Base-by-base conservation (phyloP, 2,329 filamentous ascomycete species). In the Tolypocladium tropicale region DNA sequence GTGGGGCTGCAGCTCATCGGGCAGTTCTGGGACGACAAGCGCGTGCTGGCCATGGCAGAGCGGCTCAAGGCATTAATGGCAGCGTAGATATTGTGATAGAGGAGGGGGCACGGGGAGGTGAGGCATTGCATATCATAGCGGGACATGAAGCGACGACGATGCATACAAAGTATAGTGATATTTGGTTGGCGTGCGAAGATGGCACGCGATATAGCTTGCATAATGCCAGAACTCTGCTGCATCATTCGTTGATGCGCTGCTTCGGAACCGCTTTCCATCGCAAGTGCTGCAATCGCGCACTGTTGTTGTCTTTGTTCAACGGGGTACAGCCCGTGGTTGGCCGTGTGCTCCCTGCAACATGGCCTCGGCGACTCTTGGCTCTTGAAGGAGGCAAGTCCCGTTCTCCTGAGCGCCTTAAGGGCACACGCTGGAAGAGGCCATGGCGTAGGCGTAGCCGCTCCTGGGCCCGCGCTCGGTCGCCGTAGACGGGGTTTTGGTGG, bases 21-120 rank as follows among this genome's bases (percentile, higher is more conserved):
- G n/a, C 89, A 94, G 68, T 92, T 85, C 67, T 90, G 88, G 70
- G 84, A 90, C 64, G 89, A 94, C 67, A 74, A 77, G 23, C 71
- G 82, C 41, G 72, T 92, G 28, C 73, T 92, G 5, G 68, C 73
- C 1, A 74, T 84, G 56, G 86, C 85, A 6, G 73, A 75, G 54
- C 66, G 74, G 23, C 21, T 57, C 41, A 50, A 52, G 50, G 21
- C 36, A 23, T 23, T 57, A 10, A 43, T 57, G 46, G 30, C 21
- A 21, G 33, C 51, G 51, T 36, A 39, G 51, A n/a, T 4, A 21
- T n/a, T 28, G 33, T 25, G 34, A 53, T 39, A 32, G 51, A 53
- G 9, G 39, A n/a, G n/a, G n/a, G n/a, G n/a, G n/a, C n/a, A n/a
- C n/a, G n/a, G 23, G 21, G 33, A 14, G 9, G 33, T 1, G 25